Conservation (phyloP, 176 grass and related monocot species). For the Pontederia crassipes region DNA sequence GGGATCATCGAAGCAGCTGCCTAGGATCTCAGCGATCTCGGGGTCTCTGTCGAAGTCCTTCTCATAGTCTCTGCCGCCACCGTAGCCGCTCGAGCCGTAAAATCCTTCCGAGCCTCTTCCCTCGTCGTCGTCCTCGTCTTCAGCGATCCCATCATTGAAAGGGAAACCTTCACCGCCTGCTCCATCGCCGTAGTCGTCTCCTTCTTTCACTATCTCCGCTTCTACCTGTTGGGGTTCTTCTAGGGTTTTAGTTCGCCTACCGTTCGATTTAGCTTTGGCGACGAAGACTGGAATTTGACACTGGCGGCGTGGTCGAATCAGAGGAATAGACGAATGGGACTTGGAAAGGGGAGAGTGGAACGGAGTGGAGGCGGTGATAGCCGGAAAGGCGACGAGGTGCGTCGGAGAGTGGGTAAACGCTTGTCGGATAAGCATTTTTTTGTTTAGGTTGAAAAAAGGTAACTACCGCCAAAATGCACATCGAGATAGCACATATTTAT, state of each 20-base stretch:
- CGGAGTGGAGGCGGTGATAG: neutral
- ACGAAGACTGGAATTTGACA: conserved; percentile 3
- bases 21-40: conserved; percentile 73
- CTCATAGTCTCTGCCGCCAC: conserved; percentile 7
- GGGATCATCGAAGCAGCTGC: conserved; percentile 68
- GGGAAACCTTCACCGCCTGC: conserved; percentile 1
- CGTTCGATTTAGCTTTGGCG: conserved; percentile 10
- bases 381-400: neutral
- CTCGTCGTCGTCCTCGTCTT: neutral
- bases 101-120: neutral
- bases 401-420: neutral
- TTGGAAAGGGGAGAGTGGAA: neutral
- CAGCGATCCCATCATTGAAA: conserved; percentile 16
- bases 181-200: neutral
- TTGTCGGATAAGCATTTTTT: too few species aligned
- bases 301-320: neutral
- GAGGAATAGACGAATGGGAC: neutral
- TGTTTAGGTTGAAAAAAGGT: too few species aligned
- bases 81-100: conserved; percentile 7
- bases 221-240: conserved; percentile 13
- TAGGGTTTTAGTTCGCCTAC: conserved; percentile 14
- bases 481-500: too few species aligned
- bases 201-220: neutral
- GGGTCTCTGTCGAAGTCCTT: conserved; percentile 62
- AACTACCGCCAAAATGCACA: too few species aligned